Conservation (phyloP, 2,329 filamentous ascomycete genomes). For the Cordyceps cateniannulata region DNA sequence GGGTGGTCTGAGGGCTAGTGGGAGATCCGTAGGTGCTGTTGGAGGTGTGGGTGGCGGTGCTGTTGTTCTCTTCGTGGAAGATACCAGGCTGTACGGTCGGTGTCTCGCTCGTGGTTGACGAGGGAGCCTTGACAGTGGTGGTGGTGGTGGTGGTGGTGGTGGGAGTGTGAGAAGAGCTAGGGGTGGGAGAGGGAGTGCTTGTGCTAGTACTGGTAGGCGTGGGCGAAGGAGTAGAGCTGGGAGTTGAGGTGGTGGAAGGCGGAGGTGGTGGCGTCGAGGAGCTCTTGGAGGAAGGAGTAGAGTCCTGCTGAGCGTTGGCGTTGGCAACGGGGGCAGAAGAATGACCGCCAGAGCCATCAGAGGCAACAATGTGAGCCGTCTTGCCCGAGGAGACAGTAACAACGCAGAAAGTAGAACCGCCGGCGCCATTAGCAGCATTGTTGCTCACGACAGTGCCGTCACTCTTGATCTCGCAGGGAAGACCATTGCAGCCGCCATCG, state of each 20-base stretch:
- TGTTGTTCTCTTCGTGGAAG: conserved; percentile 48
- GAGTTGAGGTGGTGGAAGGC: conserved; percentile 18
- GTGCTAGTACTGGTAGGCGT: conserved; percentile 13
- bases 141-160: conserved; percentile 12
- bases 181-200: conserved; percentile 7
- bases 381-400: conserved; percentile 64
- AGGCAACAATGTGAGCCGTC: conserved; percentile 62
- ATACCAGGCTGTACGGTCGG: conserved; percentile 38
- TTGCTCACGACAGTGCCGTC: conserved; percentile 25
- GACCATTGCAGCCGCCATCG: conserved; percentile 58
- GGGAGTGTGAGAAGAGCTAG: conserved; percentile 10
- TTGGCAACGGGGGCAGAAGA: conserved; percentile 2
- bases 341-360: conserved; percentile 25
- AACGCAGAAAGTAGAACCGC: conserved; percentile 66
- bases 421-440: conserved; percentile 52
- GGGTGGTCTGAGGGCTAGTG: conserved; percentile 21
- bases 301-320: conserved; percentile 15
- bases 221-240: conserved; percentile 25
- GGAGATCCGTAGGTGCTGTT: conserved; percentile 17
- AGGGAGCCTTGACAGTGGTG: conserved; percentile 13
- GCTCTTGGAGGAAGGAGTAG: conserved; percentile 13
- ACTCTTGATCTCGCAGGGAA: conserved; percentile 64
- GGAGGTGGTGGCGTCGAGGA: conserved; percentile 16
- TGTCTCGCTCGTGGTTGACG: conserved; percentile 17
- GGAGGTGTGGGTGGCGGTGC: conserved; percentile 23